Evolutionary conservation across 2,329 filamentous ascomycete genomes (phyloP), one percentile per base, ranked within the genome.

Genomic region (Hyphodiscus sp.): DNA sequence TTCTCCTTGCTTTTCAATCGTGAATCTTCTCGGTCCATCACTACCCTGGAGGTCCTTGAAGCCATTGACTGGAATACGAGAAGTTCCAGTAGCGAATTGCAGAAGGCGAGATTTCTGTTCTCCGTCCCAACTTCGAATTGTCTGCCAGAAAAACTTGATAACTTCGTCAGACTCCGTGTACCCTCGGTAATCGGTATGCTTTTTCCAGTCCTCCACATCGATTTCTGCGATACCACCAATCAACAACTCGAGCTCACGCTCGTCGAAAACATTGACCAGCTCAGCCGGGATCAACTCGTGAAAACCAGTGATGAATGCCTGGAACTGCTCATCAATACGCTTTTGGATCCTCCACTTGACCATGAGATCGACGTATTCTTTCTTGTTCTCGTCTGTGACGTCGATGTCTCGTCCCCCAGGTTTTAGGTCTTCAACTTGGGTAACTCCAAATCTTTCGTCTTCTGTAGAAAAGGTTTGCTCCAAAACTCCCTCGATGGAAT

Each of bases 201-300:
- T 99, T 86, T 99, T 97, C 94, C 94, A 99, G 73, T 99, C 94
- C 56, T 99, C 94, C 16, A 99, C 92, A 67, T 99, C 94, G 63
- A 99, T 99, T 73, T 99, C 94, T n/a, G 94, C 94, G 65, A 99
- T 99, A 79, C 94, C 94, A 61, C 94, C 94, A 68, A 99, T 97
- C 63, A 99, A 80, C 62, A 99, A 75, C 73, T 99, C 94, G 47
- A 99, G 78, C 73, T 99, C 94, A 65, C 94, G 88, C 77, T 99
- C 94, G 67, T 99, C 94, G 67, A 99, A 99, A 42, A 99, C 94
- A 65, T 96, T 97, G 72, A 99, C 91, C 49, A 99, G 81, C 67
- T 99, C 94, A 52, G 91, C 85, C 2, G 94, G 94, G 56, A 99
- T 97, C 41, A 99, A 81, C 76, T 99, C 94, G 68, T 97, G 90